Percentiles rank a stretch among this genome's conserved stretches.
phyloP scores from a whole-genome alignment of 345 rosid genomes.

The Garcia nutans region DNA sequence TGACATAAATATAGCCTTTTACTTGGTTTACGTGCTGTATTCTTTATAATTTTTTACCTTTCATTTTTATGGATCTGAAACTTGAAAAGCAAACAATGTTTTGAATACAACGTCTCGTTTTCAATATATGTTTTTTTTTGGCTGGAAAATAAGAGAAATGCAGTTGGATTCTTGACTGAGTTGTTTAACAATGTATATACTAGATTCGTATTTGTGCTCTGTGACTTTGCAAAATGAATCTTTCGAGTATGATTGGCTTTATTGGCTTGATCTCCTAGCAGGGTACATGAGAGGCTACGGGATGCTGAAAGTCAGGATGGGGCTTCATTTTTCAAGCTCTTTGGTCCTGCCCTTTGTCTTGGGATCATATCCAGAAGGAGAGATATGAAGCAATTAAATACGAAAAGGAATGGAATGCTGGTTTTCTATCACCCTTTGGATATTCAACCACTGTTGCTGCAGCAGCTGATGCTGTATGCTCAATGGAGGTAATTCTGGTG shows the following conservation, averaged over 20 bases:
- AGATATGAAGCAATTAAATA: constrained; percentile 64
- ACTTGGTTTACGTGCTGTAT: background rate
- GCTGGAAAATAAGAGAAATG: background rate
- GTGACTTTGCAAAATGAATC: background rate
- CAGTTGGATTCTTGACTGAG: background rate
- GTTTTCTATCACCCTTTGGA: constrained; percentile 87
- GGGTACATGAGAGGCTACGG: constrained; percentile 66
- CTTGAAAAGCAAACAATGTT: background rate
- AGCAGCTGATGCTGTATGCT: constrained; percentile 63
- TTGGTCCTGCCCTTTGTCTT: constrained; percentile 69
- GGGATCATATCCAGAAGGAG: constrained; percentile 87
- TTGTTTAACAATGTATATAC: background rate
- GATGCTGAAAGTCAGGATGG: constrained; percentile 66
- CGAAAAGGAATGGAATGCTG: constrained; percentile 86
- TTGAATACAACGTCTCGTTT: background rate
- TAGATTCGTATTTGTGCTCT: constrained; percentile 4
- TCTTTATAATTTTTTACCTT: background rate
- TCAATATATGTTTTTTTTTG: background rate
- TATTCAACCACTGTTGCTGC: constrained; percentile 74
- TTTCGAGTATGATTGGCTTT: background rate
- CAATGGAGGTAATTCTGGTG: constrained; percentile 66
- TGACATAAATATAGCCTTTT: background rate
- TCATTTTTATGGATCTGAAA: background rate
- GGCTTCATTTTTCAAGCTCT: constrained; percentile 71
- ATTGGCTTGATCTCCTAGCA: constrained; percentile 31